Evolutionary conservation across 1,284 basidiomycete genomes (phyloP).

Genomic region (Papiliotrema fonsecae): DNA sequence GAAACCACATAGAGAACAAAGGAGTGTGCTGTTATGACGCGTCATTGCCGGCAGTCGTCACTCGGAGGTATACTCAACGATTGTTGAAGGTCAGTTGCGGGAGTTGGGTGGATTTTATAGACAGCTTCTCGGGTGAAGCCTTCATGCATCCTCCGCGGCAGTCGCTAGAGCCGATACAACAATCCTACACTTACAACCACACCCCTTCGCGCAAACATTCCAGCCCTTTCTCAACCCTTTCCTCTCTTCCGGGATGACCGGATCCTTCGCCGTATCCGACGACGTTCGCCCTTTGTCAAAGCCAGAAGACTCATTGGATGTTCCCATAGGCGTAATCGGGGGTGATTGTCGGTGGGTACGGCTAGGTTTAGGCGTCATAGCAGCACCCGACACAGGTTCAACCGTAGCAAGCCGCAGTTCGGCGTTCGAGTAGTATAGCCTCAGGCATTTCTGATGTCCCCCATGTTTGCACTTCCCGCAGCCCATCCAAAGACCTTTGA

Average conservation of each 20-base stretch:
- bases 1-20: too few relatives aligned
- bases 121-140: too few relatives aligned
- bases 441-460: constrained; percentile 39
- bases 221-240: constrained; percentile 10
- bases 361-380: background rate
- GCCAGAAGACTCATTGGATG: constrained; percentile 6
- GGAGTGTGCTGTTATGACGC: too few relatives aligned
- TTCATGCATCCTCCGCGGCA: background rate
- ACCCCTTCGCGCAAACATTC: constrained; percentile 36
- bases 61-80: too few relatives aligned
- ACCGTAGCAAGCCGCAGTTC: background rate
- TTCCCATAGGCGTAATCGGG: background rate
- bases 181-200: constrained; percentile 37
- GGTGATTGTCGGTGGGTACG: background rate
- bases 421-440: constrained; percentile 19
- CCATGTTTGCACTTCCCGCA: constrained; percentile 40
- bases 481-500: constrained; percentile 38
- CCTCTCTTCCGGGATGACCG: background rate
- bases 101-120: too few relatives aligned
- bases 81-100: too few relatives aligned
- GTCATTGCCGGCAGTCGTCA: too few relatives aligned
- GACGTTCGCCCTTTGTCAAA: constrained; percentile 2
- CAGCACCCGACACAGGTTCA: background rate
- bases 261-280: constrained; percentile 1
- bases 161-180: constrained; percentile 3